Percentiles rank a stretch among this genome's conserved stretches.
Evolutionary conservation across 371 early-diverging fungal species (phyloP).

Genomic region (Lichtheimia hyalospora): DNA sequence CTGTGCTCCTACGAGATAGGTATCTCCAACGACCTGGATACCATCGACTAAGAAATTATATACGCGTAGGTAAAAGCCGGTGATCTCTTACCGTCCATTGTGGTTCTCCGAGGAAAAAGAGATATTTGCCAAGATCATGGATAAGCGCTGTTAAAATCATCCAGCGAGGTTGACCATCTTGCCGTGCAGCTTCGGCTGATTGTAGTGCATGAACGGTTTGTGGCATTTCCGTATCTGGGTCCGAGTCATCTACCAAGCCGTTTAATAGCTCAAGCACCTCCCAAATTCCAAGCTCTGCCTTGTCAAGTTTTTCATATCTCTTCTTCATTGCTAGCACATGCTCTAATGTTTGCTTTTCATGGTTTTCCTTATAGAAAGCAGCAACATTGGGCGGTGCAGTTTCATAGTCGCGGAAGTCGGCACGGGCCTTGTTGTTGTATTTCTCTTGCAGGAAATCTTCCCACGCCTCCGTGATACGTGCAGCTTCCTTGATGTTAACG

Average conservation of each 20-base stretch:
- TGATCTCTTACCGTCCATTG: conserved; percentile 51
- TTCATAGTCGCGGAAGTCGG: no score
- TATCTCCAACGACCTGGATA: conserved; percentile 7
- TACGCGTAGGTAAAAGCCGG: neutral
- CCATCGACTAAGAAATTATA: neutral
- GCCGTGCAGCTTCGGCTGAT: conserved; percentile 57
- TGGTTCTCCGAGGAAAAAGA: conserved; percentile 48
- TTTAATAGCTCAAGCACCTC: conserved; percentile 52
- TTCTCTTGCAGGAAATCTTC: conserved; percentile 3
- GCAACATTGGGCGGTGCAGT: conserved; percentile 24
- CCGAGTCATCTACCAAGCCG: conserved; percentile 51
- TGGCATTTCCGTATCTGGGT: conserved; percentile 46
- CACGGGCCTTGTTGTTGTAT: neutral
- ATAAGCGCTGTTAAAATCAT: conserved; percentile 53
- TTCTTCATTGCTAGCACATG: conserved; percentile 37
- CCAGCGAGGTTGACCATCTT: conserved; percentile 55
- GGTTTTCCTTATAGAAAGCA: conserved; percentile 42
- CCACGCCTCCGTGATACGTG: conserved; percentile 8
- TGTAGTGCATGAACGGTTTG: conserved; percentile 61
- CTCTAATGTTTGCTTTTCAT: conserved; percentile 41
- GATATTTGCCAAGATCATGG: conserved; percentile 63
- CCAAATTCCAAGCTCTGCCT: conserved; percentile 52
- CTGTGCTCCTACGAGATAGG: conserved; percentile 21
- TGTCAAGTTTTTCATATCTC: conserved; percentile 26
- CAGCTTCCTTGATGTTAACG: conserved; percentile 2